These are phyloP conservation scores for Trichocladium antarcticum DNA, from an alignment of 495 filamentous ascomycete species.

Conservation along the genomic window DNA sequence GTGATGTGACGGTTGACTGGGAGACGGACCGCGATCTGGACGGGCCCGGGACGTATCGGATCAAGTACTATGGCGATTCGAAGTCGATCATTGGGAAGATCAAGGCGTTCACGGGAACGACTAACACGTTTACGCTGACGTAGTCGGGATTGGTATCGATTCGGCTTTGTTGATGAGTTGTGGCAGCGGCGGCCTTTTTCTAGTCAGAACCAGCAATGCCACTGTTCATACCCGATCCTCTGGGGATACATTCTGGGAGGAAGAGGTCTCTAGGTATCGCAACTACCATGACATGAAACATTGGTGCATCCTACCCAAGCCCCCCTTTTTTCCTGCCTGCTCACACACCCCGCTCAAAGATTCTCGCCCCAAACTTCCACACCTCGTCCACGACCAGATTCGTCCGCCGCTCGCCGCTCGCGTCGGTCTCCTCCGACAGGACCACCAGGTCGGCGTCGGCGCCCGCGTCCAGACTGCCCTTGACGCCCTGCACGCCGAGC, in stretches of 20 bases:
- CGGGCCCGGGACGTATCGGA: conserved; percentile 58
- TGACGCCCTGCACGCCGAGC: conserved; percentile 53
- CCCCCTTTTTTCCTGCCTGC: background rate
- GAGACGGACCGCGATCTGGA: conserved; percentile 48
- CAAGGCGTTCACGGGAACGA: conserved; percentile 60
- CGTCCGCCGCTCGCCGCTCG: background rate
- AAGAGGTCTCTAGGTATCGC: too few species aligned
- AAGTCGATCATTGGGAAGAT: conserved; percentile 59
- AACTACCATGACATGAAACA: too few species aligned
- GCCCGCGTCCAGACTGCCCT: conserved; percentile 55
- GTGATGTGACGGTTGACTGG: conserved; percentile 70
- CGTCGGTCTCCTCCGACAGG: conserved; percentile 40
- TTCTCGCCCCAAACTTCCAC: conserved; percentile 22
- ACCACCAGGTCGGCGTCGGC: conserved; percentile 76
- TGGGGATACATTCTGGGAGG: too few species aligned
- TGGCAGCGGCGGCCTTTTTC: too few species aligned
- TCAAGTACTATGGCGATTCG: conserved; percentile 77
- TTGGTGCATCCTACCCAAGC: too few species aligned
- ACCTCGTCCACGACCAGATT: conserved; percentile 17
- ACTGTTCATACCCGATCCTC: too few species aligned
- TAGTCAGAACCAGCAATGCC: too few species aligned
- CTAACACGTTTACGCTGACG: conserved; percentile 47
- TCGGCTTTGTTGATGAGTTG: too few species aligned
- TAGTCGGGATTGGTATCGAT: too few species aligned
- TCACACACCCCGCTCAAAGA: conserved; percentile 6